Evolutionary conservation across 306 rosid species (phyloP), one percentile per base, ranked within the genome.

Genomic region (Benincasa hispida): DNA sequence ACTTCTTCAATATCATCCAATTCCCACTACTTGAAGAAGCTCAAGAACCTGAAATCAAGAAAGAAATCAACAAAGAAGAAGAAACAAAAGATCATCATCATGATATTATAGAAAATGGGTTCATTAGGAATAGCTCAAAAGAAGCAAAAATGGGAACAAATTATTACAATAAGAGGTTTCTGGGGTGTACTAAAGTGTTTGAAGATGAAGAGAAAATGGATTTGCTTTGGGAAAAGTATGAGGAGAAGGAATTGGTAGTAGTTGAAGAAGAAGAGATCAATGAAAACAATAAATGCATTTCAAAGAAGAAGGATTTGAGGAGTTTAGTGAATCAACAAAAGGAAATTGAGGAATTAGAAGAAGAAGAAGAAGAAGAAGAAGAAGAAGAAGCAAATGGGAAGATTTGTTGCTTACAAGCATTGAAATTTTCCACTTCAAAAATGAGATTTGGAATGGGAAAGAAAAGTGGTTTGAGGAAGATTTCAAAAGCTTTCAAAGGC

Each of bases 121-220:
- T 45, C 50, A 45, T 3, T 0, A 45, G 50, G 12, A 45, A 45
- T 45, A 12, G 4, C 2, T 45, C 50, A 45, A 45, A 45, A 45
- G 54, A 48, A 14, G 54, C 14, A 3, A 13, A 48, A 15, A 5
- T 48, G 54, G 54, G 54, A 48, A 48, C 7, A 48, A 48, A 48
- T 13, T 14, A 39, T 39, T 39, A 8, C 10, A 32, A 32, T 45
- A 45, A 48, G 54, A 48, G 54, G 1, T 5, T 48, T 48, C 0
- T 48, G 39, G 66, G n/a, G 4, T 60, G 68, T 12, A n/a, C n/a
- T n/a, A 61, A 30, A 14, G 41, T 28, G 22, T 88, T 90, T 24
- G 97, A 94, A 83, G 99, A 92, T 28, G 68, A 61, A 19, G 97
- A 90, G 54, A 91, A 94, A 12, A 94, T 94, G 99, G 99, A 94